These are phyloP conservation scores for Krasilnikovozyma curviuscula DNA, from an alignment of 768 basidiomycete genomes.

Conservation along the genomic window DNA sequence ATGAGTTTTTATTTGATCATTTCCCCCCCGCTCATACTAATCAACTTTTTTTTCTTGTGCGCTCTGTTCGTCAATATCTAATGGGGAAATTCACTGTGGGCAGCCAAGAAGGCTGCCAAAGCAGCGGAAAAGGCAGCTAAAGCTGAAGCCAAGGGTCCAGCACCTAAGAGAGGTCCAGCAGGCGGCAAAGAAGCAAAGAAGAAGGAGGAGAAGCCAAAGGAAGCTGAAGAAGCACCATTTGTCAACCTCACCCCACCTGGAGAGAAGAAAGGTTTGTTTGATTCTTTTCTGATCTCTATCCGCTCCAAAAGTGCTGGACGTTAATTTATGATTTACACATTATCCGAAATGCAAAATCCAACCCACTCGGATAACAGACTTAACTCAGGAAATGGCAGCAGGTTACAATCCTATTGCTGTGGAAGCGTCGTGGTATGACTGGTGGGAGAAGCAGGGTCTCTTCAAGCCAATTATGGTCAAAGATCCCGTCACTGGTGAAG, in stretches of 20 bases:
- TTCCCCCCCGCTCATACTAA: too few species aligned
- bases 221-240: conserved; percentile 45
- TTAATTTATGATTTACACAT: not conserved
- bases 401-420: conserved; percentile 91
- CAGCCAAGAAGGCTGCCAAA: conserved; percentile 33
- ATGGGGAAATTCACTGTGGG: too few species aligned
- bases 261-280: conserved; percentile 66
- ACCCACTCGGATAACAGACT: conserved; percentile 35
- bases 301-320: too few species aligned
- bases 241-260: conserved; percentile 78
- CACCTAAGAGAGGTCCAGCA: too few species aligned
- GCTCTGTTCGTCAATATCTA: too few species aligned
- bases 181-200: conserved; percentile 44
- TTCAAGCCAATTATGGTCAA: conserved; percentile 54
- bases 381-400: conserved; percentile 67
- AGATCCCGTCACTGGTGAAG: too few species aligned
- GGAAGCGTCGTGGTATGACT: conserved; percentile 92
- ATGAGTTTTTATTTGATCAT: too few species aligned
- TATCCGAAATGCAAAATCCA: not conserved
- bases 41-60: too few species aligned
- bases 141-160: not conserved
- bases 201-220: conserved; percentile 56
- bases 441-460: conserved; percentile 83
- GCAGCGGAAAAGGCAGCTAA: conserved; percentile 30
- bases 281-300: not conserved